Evolutionary conservation across 73 alveolate genomes (phyloP).

Genomic region (Uronychia binucleata): DNA sequence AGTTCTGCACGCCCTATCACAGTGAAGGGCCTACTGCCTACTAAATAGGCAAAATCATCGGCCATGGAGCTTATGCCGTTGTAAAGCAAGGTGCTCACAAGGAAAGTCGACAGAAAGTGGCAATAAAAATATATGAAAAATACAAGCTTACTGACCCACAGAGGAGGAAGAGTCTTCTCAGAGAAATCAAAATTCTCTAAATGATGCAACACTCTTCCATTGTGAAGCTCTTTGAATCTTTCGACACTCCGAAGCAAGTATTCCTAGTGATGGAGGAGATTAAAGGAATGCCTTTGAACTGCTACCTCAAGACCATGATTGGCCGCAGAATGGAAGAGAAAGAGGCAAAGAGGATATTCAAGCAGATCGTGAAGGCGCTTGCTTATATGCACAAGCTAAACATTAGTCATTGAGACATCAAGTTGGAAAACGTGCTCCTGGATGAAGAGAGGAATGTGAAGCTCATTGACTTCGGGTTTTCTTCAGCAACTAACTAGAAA

Average conservation of each 20-base stretch:
- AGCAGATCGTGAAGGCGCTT: slow-evolving; percentile 72
- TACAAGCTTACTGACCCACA: slow-evolving; percentile 70
- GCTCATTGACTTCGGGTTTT: slow-evolving; percentile 87
- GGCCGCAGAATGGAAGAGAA: slow-evolving; percentile 76
- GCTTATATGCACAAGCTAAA: slow-evolving; percentile 80
- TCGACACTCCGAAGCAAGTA: slow-evolving; percentile 80
- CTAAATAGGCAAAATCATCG: slow-evolving; percentile 73
- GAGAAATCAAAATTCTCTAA: slow-evolving; percentile 76
- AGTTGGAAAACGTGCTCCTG: slow-evolving; percentile 76
- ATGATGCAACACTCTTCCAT: slow-evolving; percentile 85
- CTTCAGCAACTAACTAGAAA: slow-evolving; percentile 40
- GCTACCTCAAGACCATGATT: slow-evolving; percentile 65
- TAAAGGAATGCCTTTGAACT: slow-evolving; percentile 80
- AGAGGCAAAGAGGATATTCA: slow-evolving; percentile 80
- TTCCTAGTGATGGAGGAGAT: slow-evolving; percentile 81
- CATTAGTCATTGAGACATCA: slow-evolving; percentile 78
- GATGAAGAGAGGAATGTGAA: slow-evolving; percentile 58
- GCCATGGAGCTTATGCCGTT: slow-evolving; percentile 91
- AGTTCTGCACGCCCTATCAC: background rate
- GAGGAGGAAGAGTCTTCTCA: slow-evolving; percentile 69
- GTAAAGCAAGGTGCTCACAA: slow-evolving; percentile 86
- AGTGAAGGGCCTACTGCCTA: slow-evolving; percentile 1
- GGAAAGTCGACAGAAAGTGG: slow-evolving; percentile 63
- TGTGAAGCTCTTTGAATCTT: slow-evolving; percentile 83
- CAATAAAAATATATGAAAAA: slow-evolving; percentile 78